Evolutionary conservation across 2,329 filamentous ascomycete genomes (phyloP).

Genomic region (Phyllosticta ampelicida): DNA sequence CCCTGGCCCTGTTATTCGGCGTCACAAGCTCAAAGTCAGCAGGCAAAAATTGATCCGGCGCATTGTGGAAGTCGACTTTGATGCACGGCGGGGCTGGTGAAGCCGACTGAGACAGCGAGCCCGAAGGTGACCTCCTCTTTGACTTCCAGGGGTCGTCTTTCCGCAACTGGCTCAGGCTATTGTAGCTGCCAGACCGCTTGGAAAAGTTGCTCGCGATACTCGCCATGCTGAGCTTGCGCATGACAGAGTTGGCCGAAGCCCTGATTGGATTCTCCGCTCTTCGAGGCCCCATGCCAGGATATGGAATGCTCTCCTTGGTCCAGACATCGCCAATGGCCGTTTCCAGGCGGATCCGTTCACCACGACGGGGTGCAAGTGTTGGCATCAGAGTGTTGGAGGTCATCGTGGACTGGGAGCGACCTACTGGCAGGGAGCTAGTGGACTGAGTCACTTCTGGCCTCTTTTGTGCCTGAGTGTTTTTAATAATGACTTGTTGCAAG

Average conservation of each 20-base stretch:
- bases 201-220: constrained; percentile 69
- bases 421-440: constrained; percentile 46
- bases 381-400: constrained; percentile 53
- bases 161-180: constrained; percentile 28
- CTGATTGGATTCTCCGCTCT: constrained; percentile 62
- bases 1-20: background rate
- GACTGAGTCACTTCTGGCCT: constrained; percentile 38
- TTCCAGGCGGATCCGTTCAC: constrained; percentile 70
- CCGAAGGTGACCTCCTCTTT: constrained; percentile 19
- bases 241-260: constrained; percentile 72
- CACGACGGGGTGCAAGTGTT: constrained; percentile 61
- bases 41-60: constrained; percentile 37
- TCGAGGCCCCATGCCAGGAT: constrained; percentile 64
- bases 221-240: constrained; percentile 76
- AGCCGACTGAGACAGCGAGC: constrained; percentile 9
- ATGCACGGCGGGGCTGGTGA: constrained; percentile 8
- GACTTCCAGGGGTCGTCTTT: constrained; percentile 26
- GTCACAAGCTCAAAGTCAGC: constrained; percentile 35
- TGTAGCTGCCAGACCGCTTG: constrained; percentile 55
- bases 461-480: constrained; percentile 65
- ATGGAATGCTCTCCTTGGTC: constrained; percentile 70
- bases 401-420: constrained; percentile 70
- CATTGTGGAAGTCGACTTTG: constrained; percentile 36
- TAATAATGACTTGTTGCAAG: constrained; percentile 69
- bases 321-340: constrained; percentile 65